Base-by-base conservation (phyloP, 1,284 basidiomycete species). In the Cutaneotrichosporon mucoides region DNA sequence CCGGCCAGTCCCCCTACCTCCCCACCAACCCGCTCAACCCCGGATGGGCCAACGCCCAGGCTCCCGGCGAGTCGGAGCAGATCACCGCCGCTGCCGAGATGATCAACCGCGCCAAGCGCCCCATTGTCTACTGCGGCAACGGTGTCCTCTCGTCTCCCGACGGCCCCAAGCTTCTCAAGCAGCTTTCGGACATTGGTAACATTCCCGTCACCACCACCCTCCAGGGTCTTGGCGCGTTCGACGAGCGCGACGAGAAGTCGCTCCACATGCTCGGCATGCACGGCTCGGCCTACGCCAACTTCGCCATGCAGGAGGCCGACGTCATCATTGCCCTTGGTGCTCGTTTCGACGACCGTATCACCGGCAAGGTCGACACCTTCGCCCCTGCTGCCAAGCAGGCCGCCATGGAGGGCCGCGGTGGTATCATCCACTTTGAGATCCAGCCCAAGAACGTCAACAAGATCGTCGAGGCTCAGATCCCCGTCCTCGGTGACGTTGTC, bases 181-280 rank as follows among this genome's bases (percentile, higher is more conserved):
- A 89, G 79, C 85, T 99, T 40, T 82, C 88, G 5, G 85, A 90
- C 73, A 82, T 88, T 66, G 93, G 90, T 58, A 90, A 92, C 78
- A 98, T 99, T 65, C 95, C 95, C 57, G 94, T 99, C 43, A 96
- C 92, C 58, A 99, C 95, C 13, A 98, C 94, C 34, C 82, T 99
- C 15, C 94, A 96, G 75, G 95, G 94, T 61, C 87, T 99, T 43
- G 96, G 95, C 61, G 88, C 89, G 1, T 99, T 92, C 73, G 92
- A 99, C 79, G 96, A 99, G 83, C 84, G 84, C 61, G 85, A 92
- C 78, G 86, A 88, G 58, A 86, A 86, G 76, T 88, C 88, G 66
- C 81, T 99, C 73, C 93, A 98, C 79, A 98, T 99, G 95, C 86
- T 99, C 59, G 95, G 95, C 66, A 98, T 99, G 95, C 95, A 99